A percentile compares a stretch with the other conserved stretches of the same genome.
Conservation (phyloP, 2,329 filamentous ascomycete species). For the Aspergillus tubingensis region DNA sequence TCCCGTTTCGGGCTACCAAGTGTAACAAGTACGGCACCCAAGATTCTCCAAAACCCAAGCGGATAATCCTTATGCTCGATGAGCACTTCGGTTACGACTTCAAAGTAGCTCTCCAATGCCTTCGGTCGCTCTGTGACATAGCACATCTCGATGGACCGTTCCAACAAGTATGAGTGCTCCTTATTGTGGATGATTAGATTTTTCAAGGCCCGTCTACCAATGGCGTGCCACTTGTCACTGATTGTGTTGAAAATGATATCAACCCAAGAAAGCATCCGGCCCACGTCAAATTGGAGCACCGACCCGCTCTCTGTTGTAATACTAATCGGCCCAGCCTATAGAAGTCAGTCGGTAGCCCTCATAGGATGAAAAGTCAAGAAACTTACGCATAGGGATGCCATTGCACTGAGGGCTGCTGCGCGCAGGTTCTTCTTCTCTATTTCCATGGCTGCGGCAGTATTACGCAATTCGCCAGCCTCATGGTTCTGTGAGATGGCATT, state of each 20-base stretch:
- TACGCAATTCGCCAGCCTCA: constrained; percentile 71
- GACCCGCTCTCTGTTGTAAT: constrained; percentile 85
- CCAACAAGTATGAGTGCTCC: constrained; percentile 79
- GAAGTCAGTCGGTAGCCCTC: constrained; percentile 16
- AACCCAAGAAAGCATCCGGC: constrained; percentile 92
- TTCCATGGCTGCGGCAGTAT: constrained; percentile 85
- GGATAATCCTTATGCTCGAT: constrained; percentile 80
- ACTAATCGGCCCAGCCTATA: constrained; percentile 67
- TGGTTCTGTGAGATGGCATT: constrained; percentile 77
- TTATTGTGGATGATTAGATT: constrained; percentile 90
- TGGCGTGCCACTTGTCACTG: constrained; percentile 88
- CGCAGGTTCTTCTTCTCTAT: constrained; percentile 94
- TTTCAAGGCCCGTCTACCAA: constrained; percentile 81
- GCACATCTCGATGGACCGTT: constrained; percentile 88
- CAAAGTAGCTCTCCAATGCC: constrained; percentile 91
- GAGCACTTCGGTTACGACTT: constrained; percentile 84
- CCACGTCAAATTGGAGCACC: constrained; percentile 87
- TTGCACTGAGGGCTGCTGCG: constrained; percentile 87
- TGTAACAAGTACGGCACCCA: constrained; percentile 86
- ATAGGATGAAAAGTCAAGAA: background rate
- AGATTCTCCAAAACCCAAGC: constrained; percentile 84
- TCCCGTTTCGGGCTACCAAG: constrained; percentile 89
- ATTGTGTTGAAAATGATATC: constrained; percentile 90
- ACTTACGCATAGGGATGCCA: constrained; percentile 87
- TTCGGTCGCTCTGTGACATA: constrained; percentile 80